Evolutionary conservation across 768 basidiomycete species (phyloP), one percentile per base, ranked within the genome.

Genomic region (Pleurotus citrinopileatus): DNA sequence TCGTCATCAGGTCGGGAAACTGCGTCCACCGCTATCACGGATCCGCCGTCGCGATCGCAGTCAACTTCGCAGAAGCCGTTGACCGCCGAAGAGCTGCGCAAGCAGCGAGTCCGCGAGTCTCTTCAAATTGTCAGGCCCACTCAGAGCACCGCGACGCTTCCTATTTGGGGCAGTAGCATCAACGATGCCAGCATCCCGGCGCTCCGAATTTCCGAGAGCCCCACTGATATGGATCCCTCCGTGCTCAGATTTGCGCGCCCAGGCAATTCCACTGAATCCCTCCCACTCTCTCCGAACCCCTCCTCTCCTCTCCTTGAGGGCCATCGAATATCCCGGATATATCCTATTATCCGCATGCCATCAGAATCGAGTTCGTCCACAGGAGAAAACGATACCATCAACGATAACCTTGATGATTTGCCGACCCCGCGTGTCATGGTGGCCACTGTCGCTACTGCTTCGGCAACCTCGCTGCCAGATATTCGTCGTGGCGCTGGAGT

Each of bases 201-300:
- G 4, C 57, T 62, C 53, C 67, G 65, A 36, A 62, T 62, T 4
- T 67, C 68, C n/a, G 74, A 76, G 27, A 80, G 78, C 54, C 76
- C 78, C 2, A 57, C 62, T 13, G 76, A 88, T 62, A 81, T 86
- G 78, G 88, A 91, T 63, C 83, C 83, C 5, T 88, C 87, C 13
- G 92, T 94, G 32, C 71, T 87, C 60, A 74, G 73, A 15, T 86
- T 94, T 67, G 87, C 84, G 20, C 80, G 92, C 44, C 89, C 93
- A 13, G 84, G 79, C 9, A 77, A 81, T 48, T 89, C 87, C 10
- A 92, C 91, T 5, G 89, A 91, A 72, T 83, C 82, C 56, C 72
- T 89, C 8, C 80, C 79, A 2, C 47, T 65, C 20, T 61, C 53
- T 37, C 60, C 60, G 15, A 51, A 29, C 34, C 40, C 57, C 53